Evolutionary conservation across 306 rosid genomes (phyloP).

Genomic region (Acmispon strigosus): DNA sequence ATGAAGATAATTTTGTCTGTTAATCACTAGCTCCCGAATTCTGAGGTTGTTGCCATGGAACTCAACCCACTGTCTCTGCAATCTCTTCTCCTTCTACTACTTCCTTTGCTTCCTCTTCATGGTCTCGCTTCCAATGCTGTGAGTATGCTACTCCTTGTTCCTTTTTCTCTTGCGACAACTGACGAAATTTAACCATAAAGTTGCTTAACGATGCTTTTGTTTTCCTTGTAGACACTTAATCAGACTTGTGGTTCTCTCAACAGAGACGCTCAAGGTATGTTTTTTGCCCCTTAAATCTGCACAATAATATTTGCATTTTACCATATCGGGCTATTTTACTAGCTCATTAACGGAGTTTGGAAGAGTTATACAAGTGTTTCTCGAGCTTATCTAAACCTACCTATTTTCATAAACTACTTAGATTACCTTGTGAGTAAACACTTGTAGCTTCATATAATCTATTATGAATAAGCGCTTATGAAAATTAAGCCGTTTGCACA

Average conservation of each 20-base stretch:
- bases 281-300: background rate
- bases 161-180: background rate
- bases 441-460: too few species aligned
- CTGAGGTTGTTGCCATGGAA: slow-evolving; percentile 1
- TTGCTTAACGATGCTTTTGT: background rate
- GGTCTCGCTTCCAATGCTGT: slow-evolving; percentile 27
- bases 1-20: too few species aligned
- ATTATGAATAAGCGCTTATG: too few species aligned
- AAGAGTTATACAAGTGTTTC: too few species aligned
- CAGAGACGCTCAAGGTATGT: slow-evolving; percentile 15
- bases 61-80: slow-evolving; percentile 1
- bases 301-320: too few species aligned
- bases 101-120: background rate
- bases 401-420: too few species aligned
- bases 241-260: slow-evolving; percentile 30
- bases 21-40: background rate
- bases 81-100: slow-evolving; percentile 13
- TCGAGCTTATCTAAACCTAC: too few species aligned
- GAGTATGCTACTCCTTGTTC: background rate
- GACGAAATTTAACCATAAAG: background rate
- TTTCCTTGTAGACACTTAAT: slow-evolving; percentile 26
- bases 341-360: background rate
- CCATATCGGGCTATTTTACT: background rate
- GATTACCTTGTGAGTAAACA: too few species aligned
- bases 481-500: too few species aligned